Evolutionary conservation across 768 basidiomycete genomes (phyloP), one percentile per base, ranked within the genome.

Genomic region (Lactarius trivialis): DNA sequence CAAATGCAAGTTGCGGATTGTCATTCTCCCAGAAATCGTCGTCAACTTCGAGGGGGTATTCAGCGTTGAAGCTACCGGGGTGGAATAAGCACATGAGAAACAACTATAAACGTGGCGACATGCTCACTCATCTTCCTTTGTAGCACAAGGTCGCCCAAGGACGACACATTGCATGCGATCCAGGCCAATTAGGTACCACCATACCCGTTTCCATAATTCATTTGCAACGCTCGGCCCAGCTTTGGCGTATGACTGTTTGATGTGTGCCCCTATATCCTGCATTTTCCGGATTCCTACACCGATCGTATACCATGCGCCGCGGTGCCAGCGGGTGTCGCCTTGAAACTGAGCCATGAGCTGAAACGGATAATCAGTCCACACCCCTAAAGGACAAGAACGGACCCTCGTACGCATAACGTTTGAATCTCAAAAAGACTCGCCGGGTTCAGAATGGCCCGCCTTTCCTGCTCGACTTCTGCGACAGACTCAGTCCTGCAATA

Each of bases 111-210:
- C 52, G n/a, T 7, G 64, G 71, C 49, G 28, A 51, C 3, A 30
- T 72, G 74, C 70, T 73, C 63, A 89, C 86, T 89, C 87, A 75
- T 88, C 87, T 69, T 88, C 84, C 30, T 79, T 79, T 37, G 82
- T 70, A 37, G 78, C 77, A 61, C 80, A 82, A 15, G 83, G 75
- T 30, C 87, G 75, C 17, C 88, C 88, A 41, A 85, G 71, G 30
- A 72, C 71, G 37, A 78, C 78, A 52, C 82, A 82, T 21, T 76
- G 76, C 36, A 84, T 70, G 41, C 85, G 81, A 65, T 89, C 88
- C 56, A 82, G 78, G 7, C 80, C 75, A 14, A 85, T 76, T 6
- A 89, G 77, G 64, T 73, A 79, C 82, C 80, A 81, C 67, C 81
- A 82, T 2, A 78, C 76, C 3, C 83, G 74, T 68, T 79, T 81